Conservation (phyloP, 2,329 filamentous ascomycete species). For the Botryotinia calthae region DNA sequence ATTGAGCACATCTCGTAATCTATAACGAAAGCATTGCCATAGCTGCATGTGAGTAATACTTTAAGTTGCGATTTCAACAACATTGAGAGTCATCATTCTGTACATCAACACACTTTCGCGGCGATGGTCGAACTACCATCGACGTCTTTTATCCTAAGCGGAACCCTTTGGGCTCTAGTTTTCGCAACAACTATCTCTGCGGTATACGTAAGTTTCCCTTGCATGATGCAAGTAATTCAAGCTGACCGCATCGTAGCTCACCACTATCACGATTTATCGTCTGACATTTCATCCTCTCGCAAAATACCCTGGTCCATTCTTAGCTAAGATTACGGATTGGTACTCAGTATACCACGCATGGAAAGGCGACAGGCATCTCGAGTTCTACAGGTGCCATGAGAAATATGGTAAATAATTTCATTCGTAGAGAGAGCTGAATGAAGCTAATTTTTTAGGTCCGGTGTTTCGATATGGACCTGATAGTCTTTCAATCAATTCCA, state of each 20-base stretch:
- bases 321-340: conserved; percentile 39
- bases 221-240: neutral
- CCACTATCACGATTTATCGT: conserved; percentile 42
- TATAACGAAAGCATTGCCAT: neutral
- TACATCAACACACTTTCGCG: neutral
- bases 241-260: conserved; percentile 15
- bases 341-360: conserved; percentile 40
- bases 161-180: neutral
- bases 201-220: conserved; percentile 18
- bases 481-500: conserved; percentile 73
- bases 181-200: neutral
- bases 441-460: conserved; percentile 44
- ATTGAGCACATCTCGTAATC: neutral
- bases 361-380: conserved; percentile 40
- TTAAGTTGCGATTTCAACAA: neutral
- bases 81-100: neutral
- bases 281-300: conserved; percentile 39
- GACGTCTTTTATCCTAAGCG: neutral
- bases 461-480: conserved; percentile 76
- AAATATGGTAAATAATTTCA: conserved; percentile 38
- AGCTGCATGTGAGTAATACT: neutral
- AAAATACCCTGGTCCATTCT: conserved; percentile 40
- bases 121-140: neutral
- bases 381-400: conserved; percentile 40
- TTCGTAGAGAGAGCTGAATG: too few species aligned